Conservation (phyloP, 1,284 basidiomycete species). For the Quambalaria eucalypti region DNA sequence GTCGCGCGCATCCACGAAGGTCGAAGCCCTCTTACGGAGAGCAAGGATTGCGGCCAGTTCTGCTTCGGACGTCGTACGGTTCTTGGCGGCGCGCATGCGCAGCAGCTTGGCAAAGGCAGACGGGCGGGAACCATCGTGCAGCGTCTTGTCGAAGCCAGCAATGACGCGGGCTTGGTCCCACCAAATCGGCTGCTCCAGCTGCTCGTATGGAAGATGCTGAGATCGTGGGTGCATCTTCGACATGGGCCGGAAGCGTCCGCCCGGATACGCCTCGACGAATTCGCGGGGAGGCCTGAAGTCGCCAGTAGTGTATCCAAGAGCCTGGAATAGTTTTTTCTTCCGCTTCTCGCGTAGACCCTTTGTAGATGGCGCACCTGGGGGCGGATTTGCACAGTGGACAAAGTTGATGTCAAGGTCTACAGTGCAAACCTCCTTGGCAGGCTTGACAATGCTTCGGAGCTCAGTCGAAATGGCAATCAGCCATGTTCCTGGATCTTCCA, state of each 20-base stretch:
- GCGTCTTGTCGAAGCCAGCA: constrained; percentile 73
- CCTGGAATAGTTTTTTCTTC: constrained; percentile 57
- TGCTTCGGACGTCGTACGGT: constrained; percentile 21
- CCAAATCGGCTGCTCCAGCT: constrained; percentile 77
- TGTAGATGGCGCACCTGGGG: constrained; percentile 66
- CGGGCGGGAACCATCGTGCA: constrained; percentile 29
- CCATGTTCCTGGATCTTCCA: constrained; percentile 65
- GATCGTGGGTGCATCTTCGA: constrained; percentile 64
- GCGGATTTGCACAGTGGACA: constrained; percentile 68
- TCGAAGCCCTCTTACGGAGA: constrained; percentile 63
- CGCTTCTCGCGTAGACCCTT: constrained; percentile 77
- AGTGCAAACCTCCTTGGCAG: constrained; percentile 68
- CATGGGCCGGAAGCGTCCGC: constrained; percentile 55
- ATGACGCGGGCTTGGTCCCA: constrained; percentile 83
- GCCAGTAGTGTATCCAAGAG: constrained; percentile 23
- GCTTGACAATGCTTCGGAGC: constrained; percentile 65
- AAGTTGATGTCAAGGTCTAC: constrained; percentile 91
- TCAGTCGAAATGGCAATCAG: constrained; percentile 84
- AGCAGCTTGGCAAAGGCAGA: constrained; percentile 32
- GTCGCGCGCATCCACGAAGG: constrained; percentile 70
- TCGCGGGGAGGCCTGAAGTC: constrained; percentile 53
- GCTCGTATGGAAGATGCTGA: constrained; percentile 71
- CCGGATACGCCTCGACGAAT: constrained; percentile 90
- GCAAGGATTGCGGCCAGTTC: constrained; percentile 32
- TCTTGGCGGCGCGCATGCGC: constrained; percentile 19